Percentiles rank a stretch among this genome's conserved stretches.
phyloP scores from a whole-genome alignment of 192 early-diverging fungal genomes.

The Coemansia sp. region DNA sequence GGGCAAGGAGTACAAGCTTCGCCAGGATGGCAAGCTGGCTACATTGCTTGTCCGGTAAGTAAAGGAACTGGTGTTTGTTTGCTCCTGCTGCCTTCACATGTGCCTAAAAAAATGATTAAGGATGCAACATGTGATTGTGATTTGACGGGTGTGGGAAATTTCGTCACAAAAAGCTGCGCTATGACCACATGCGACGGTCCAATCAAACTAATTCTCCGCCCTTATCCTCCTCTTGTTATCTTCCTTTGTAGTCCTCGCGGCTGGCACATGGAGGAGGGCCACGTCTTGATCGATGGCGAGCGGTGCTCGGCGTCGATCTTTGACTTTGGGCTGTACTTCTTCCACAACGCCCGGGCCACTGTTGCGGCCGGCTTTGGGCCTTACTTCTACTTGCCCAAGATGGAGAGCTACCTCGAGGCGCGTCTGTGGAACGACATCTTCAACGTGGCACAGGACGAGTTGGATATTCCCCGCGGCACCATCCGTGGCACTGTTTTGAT shows the following conservation, averaged over 20 bases:
- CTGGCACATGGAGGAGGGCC: constrained; percentile 98
- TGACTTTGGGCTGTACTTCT: constrained; percentile 98
- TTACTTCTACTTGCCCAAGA: constrained; percentile 99
- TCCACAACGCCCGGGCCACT: constrained; percentile 92
- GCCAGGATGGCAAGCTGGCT: constrained; percentile 87
- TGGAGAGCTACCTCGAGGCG: constrained; percentile 98
- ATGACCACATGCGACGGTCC: neutral
- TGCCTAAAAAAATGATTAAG: neutral
- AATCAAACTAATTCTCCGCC: neutral
- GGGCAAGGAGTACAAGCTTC: constrained; percentile 94
- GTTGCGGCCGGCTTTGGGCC: constrained; percentile 89
- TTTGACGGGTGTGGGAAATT: neutral
- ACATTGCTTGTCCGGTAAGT: constrained; percentile 84
- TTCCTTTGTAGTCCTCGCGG: constrained; percentile 77
- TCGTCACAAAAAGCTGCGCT: constrained; percentile 3
- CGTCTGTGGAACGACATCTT: constrained; percentile 99
- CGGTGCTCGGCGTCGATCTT: constrained; percentile 95
- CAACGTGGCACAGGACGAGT: constrained; percentile 91
- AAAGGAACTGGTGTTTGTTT: neutral
- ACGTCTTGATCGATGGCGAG: constrained; percentile 90
- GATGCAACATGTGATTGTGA: constrained; percentile 22
- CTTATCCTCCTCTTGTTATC: neutral
- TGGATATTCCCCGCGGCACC: constrained; percentile 89
- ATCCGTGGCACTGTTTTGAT: constrained; percentile 97
- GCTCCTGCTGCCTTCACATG: constrained; percentile 43